Base-by-base conservation (phyloP, 371 early-diverging fungal species). In the Dichotomocladium elegans region DNA sequence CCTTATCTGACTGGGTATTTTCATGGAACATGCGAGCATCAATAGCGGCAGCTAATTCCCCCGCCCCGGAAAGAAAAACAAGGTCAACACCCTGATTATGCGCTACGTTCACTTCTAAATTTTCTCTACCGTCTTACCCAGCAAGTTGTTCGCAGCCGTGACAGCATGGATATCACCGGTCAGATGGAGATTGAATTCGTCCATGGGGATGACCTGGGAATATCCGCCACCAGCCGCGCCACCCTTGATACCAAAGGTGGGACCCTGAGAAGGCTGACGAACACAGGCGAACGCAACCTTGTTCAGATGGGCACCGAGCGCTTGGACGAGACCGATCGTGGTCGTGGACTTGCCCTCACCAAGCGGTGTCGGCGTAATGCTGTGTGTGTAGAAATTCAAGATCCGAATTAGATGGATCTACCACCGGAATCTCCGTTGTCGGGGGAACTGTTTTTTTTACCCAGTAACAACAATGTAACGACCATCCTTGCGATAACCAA, bases 311-410 rank as follows among this genome's bases (percentile, higher is more conserved):
- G 96, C 95, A 42, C 95, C 95, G 9, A 98, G 75, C 0, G 96
- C 93, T 69, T 98, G 98, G 19, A 87, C 82, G 33, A 98, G 83
- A 41, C 98, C 98, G 53, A 98, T 90, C 14, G 93, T 89, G 3
- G 94, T 95, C 3, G 96, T 98, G 4, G 96, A 96, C 70, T 98
- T 98, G 58, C 98, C 98, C 75, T 98, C 98, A 55, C 98, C 98
- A 1, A 98, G 82, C 33, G 98, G 98, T 3, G 98, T 98, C 5
- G 98, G 98, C 2, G 95, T 98, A 61, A 96, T 98, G 35, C 89
- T 85, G 24, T 6, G 30, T 17, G 34, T 25, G n/a, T n/a, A 21
- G 21, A 27, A 31, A 43, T 11, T n/a, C 17, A 12, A 12, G 29
- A n/a, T 28, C 15, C n/a, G n/a, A n/a, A n/a, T n/a, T n/a, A n/a